Percentiles rank a stretch among this genome's conserved stretches.
These are phyloP conservation scores for Purpureocillium lavendulum DNA, from an alignment of 2,329 filamentous ascomycete species.

Conservation along the genomic window DNA sequence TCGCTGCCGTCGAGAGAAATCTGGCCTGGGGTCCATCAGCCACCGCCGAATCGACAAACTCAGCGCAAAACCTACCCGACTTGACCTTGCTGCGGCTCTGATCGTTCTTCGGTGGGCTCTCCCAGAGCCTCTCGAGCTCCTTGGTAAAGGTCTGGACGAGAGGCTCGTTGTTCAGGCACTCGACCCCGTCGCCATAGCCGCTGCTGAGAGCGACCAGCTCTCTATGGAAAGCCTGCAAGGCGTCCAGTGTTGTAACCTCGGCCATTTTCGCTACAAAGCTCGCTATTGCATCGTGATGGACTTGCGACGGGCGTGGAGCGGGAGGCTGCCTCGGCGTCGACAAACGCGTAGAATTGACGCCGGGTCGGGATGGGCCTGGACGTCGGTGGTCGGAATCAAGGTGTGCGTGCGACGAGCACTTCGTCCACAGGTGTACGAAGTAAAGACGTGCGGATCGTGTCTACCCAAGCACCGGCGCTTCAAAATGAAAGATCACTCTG, in stretches of 20 bases:
- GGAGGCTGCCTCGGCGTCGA: not conserved
- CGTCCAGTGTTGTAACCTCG: slow-evolving; percentile 62
- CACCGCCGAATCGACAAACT: not conserved
- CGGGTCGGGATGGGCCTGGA: no score
- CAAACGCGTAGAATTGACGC: not conserved
- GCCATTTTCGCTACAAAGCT: slow-evolving; percentile 50
- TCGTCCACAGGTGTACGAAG: no score
- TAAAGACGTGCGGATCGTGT: no score
- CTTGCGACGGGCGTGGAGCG: not conserved
- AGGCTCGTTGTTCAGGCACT: slow-evolving; percentile 63
- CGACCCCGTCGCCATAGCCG: slow-evolving; percentile 50
- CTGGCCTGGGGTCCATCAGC: slow-evolving; percentile 50
- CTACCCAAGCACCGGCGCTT: no score
- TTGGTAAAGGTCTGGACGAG: slow-evolving; percentile 63
- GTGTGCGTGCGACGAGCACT: no score
- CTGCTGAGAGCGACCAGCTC: slow-evolving; percentile 74
- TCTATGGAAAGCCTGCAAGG: slow-evolving; percentile 76
- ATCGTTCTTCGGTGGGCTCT: slow-evolving; percentile 67
- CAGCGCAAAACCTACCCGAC: slow-evolving; percentile 41
- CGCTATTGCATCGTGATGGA: slow-evolving; percentile 37
- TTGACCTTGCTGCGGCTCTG: slow-evolving; percentile 64
- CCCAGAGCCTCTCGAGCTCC: slow-evolving; percentile 63
- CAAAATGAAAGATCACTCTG: no score
- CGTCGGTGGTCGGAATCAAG: no score
- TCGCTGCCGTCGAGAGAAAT: slow-evolving; percentile 64